A percentile compares a stretch with the other conserved stretches of the same genome.
Evolutionary conservation across 306 rosid genomes (phyloP).

Genomic region (Boehmeria nivea): DNA sequence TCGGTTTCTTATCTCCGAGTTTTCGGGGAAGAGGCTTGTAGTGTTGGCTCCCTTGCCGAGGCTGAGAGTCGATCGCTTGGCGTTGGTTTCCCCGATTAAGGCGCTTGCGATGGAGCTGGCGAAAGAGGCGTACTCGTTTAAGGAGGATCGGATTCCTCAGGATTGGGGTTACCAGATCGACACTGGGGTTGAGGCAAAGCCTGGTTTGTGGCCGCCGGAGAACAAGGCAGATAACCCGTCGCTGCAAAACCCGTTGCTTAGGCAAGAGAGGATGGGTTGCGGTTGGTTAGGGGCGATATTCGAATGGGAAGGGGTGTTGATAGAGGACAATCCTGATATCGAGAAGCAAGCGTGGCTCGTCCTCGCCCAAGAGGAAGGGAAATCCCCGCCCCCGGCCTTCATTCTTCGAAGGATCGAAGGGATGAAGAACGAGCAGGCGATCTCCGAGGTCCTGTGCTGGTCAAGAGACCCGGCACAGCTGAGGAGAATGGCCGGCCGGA

Average conservation of each 20-base stretch:
- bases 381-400: constrained; percentile 70
- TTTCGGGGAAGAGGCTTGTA: constrained; percentile 47
- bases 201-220: constrained; percentile 78
- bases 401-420: constrained; percentile 78
- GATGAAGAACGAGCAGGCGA: constrained; percentile 92
- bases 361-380: constrained; percentile 84
- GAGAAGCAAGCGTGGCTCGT: constrained; percentile 86
- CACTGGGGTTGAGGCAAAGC: constrained; percentile 53
- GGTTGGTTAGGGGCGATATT: constrained; percentile 96
- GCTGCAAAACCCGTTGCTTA: constrained; percentile 72
- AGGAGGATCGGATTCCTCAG: constrained; percentile 60
- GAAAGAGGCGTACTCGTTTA: constrained; percentile 61
- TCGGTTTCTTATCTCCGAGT: constrained; percentile 33
- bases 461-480: constrained; percentile 67
- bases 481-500: constrained; percentile 74
- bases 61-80: constrained; percentile 24
- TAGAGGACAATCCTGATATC: constrained; percentile 73
- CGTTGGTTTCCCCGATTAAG: constrained; percentile 42
- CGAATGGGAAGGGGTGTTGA: constrained; percentile 93
- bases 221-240: constrained; percentile 81
- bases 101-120: constrained; percentile 73
- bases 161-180: constrained; percentile 46
- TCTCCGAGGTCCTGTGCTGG: constrained; percentile 98
- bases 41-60: constrained; percentile 38
- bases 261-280: constrained; percentile 96